phyloP scores from a whole-genome alignment of 139 green algal genomes.

The Penium margaritaceum region DNA sequence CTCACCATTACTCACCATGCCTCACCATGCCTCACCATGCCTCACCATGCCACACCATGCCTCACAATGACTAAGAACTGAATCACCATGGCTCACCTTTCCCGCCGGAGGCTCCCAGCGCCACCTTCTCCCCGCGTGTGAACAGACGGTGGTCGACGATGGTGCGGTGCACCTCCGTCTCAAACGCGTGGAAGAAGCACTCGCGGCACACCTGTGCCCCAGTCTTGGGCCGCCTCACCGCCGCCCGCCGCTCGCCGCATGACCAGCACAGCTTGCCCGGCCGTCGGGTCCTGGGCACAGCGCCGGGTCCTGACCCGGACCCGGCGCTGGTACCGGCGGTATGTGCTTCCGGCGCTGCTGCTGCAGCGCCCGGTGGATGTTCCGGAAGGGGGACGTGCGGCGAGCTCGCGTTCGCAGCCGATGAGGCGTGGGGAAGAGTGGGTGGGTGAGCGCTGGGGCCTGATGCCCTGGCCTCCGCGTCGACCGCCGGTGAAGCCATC shows the following conservation, averaged over 20 bases:
- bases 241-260: slow-evolving; percentile 12
- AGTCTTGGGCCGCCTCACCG: slow-evolving; percentile 18
- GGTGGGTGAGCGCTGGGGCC: no score
- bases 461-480: no score
- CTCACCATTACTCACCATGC: slow-evolving; percentile 66
- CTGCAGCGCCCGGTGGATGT: no score
- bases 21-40: slow-evolving; percentile 84
- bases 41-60: slow-evolving; percentile 52
- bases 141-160: slow-evolving; percentile 74
- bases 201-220: slow-evolving; percentile 62
- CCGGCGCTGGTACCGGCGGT: no score
- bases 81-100: slow-evolving; percentile 16
- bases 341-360: no score
- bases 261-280: not conserved
- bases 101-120: slow-evolving; percentile 70
- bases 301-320: no score
- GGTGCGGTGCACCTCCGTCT: slow-evolving; percentile 86
- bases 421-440: no score
- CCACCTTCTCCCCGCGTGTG: slow-evolving; percentile 72
- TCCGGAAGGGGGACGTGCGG: no score
- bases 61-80: not conserved
- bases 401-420: no score
- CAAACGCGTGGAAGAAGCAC: slow-evolving; percentile 83
- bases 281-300: no score
- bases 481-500: no score